A percentile compares a stretch with the other conserved stretches of the same genome.
These are phyloP conservation scores for barley (Hordeum vulgare) DNA, from an alignment of 176 grass and related monocot species.

Conservation along the genomic window DNA sequence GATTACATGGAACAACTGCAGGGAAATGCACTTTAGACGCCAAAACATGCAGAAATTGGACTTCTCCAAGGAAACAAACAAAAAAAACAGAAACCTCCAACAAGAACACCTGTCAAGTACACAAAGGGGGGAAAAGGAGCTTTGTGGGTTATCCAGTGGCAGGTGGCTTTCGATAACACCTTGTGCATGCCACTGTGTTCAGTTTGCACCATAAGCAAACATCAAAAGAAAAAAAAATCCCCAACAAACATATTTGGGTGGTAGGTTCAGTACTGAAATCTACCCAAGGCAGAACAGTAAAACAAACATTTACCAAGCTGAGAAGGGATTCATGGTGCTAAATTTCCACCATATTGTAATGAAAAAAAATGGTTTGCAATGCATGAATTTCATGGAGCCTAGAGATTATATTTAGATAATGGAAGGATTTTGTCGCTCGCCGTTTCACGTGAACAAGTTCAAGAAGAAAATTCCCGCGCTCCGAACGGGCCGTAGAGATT, in stretches of 20 bases:
- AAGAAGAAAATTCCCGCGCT: neutral
- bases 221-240: neutral
- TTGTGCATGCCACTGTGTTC: conserved; percentile 43
- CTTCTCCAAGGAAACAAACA: neutral
- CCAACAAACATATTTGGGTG: neutral
- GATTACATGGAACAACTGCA: neutral
- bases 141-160: neutral
- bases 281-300: neutral
- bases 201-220: neutral
- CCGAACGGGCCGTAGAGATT: neutral
- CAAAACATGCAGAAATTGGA: neutral
- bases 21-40: neutral
- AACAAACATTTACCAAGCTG: neutral
- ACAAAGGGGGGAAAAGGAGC: neutral
- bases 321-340: neutral
- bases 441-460: neutral
- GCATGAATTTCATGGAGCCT: neutral
- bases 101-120: conserved; percentile 9
- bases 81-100: neutral
- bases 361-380: neutral
- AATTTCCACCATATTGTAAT: neutral
- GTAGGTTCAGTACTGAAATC: neutral
- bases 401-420: neutral
- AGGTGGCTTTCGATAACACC: neutral
- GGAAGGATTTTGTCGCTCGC: neutral